Conservation (phyloP, 352 stramenopile species). For the Globisporangium polare region DNA sequence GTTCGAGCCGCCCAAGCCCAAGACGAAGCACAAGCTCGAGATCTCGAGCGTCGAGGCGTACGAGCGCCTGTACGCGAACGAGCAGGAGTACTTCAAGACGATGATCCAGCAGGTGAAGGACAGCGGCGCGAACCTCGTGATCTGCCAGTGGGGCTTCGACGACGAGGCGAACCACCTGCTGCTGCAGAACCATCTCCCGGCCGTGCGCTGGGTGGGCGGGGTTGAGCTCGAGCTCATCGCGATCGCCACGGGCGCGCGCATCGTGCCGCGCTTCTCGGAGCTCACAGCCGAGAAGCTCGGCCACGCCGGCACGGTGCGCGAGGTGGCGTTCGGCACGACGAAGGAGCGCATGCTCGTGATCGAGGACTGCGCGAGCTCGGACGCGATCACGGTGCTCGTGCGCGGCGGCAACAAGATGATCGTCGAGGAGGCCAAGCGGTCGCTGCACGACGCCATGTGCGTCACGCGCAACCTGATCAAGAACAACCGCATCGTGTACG, state of each 20-base stretch:
- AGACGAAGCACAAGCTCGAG: conserved; percentile 99
- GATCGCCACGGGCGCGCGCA: conserved; percentile 98
- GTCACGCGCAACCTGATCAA: conserved; percentile 99
- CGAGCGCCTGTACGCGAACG: conserved; percentile 94
- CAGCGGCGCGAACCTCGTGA: conserved; percentile 97
- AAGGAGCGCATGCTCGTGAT: conserved; percentile 98
- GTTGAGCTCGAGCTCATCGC: conserved; percentile 99
- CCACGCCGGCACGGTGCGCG: conserved; percentile 90
- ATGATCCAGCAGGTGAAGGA: conserved; percentile 99
- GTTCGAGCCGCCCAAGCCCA: conserved; percentile 99
- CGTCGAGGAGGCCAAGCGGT: conserved; percentile 98
- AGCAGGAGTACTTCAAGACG: conserved; percentile 99
- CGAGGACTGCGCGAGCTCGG: conserved; percentile 97
- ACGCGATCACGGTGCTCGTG: conserved; percentile 98
- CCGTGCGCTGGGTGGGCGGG: conserved; percentile 98
- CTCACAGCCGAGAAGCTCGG: conserved; percentile 97
- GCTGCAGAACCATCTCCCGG: conserved; percentile 96
- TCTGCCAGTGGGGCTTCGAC: conserved; percentile 99
- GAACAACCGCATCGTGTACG: conserved; percentile 99
- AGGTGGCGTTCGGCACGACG: conserved; percentile 97
- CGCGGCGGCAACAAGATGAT: conserved; percentile 99
- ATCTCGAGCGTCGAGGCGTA: conserved; percentile 98
- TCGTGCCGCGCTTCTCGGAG: conserved; percentile 98
- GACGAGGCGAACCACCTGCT: conserved; percentile 99
- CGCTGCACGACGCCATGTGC: conserved; percentile 99